Evolutionary conservation across 352 stramenopile genomes (phyloP).

Genomic region (Phytophthora pistaciae): DNA sequence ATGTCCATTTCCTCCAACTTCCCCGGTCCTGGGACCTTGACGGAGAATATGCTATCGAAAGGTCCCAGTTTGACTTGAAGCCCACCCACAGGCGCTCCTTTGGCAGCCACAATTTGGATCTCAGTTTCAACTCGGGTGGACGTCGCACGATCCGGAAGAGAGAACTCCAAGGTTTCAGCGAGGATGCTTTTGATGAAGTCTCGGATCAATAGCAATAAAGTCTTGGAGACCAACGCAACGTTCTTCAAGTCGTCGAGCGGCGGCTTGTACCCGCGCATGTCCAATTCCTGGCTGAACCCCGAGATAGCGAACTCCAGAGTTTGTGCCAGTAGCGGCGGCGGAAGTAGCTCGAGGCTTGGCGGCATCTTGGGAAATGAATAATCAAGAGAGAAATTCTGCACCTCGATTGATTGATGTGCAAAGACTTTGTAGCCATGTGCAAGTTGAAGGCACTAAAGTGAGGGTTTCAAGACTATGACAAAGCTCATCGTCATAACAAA

Average conservation of each 20-base stretch:
- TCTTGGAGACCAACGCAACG: slow-evolving; percentile 4
- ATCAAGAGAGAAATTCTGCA: neutral
- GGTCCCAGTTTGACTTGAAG: neutral
- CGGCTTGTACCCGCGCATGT: too few relatives aligned
- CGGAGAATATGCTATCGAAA: neutral
- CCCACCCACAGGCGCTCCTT: neutral
- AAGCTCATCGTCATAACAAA: too few relatives aligned
- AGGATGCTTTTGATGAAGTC: neutral
- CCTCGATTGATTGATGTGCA: neutral
- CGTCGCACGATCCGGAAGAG: neutral
- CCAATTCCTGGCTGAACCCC: neutral
- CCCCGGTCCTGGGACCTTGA: neutral
- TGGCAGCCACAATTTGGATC: neutral
- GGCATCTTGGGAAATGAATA: neutral
- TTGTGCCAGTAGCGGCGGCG: neutral
- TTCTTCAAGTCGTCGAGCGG: neutral
- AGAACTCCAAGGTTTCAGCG: neutral
- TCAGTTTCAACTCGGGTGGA: neutral
- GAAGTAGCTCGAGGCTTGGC: neutral
- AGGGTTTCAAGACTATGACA: neutral
- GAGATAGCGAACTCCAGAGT: neutral
- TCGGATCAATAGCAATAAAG: neutral
- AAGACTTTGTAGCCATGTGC: neutral
- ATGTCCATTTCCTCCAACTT: neutral
- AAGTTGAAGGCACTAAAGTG: neutral